Evolutionary conservation across 1,139 yeast species (phyloP).

Genomic region (Pichia sp.): DNA sequence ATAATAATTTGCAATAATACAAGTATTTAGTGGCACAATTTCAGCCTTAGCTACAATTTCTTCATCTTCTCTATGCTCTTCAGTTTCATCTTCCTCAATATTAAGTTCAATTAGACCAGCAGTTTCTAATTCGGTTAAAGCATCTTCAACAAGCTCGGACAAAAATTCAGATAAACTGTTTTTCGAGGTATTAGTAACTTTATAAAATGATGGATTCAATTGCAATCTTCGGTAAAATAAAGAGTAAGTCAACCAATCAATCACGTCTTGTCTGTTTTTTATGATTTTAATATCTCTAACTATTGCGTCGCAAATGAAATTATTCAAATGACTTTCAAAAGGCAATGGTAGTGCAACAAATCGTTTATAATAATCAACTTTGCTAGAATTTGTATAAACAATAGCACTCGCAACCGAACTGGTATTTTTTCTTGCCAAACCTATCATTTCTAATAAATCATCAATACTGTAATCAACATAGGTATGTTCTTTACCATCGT

Average conservation of each 20-base stretch:
- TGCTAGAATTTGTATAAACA: slow-evolving; percentile 52
- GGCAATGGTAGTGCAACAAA: slow-evolving; percentile 75
- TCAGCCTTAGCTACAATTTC: slow-evolving; percentile 29
- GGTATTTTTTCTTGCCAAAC: slow-evolving; percentile 40
- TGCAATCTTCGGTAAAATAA: slow-evolving; percentile 75
- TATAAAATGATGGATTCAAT: slow-evolving; percentile 85
- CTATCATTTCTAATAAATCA: slow-evolving; percentile 69
- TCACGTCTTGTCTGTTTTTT: slow-evolving; percentile 70
- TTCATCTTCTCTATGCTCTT: slow-evolving; percentile 32
- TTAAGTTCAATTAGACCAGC: slow-evolving; percentile 59
- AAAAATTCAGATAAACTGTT: slow-evolving; percentile 71
- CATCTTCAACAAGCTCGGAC: slow-evolving; percentile 76
- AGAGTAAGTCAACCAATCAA: slow-evolving; percentile 85
- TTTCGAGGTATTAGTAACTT: slow-evolving; percentile 56
- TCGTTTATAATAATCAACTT: slow-evolving; percentile 59
- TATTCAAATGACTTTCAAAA: slow-evolving; percentile 67
- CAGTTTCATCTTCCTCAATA: slow-evolving; percentile 34
- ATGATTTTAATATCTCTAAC: slow-evolving; percentile 67
- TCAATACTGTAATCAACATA: slow-evolving; percentile 62
- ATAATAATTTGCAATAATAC: slow-evolving; percentile 71
- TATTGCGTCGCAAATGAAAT: slow-evolving; percentile 57
- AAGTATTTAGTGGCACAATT: slow-evolving; percentile 58
- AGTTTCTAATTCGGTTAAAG: slow-evolving; percentile 57
- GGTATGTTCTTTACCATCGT: slow-evolving; percentile 69
- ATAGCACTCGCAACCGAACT: slow-evolving; percentile 37